Evolutionary conservation across 2,329 filamentous ascomycete genomes (phyloP).

Genomic region (Ophiostoma montium): DNA sequence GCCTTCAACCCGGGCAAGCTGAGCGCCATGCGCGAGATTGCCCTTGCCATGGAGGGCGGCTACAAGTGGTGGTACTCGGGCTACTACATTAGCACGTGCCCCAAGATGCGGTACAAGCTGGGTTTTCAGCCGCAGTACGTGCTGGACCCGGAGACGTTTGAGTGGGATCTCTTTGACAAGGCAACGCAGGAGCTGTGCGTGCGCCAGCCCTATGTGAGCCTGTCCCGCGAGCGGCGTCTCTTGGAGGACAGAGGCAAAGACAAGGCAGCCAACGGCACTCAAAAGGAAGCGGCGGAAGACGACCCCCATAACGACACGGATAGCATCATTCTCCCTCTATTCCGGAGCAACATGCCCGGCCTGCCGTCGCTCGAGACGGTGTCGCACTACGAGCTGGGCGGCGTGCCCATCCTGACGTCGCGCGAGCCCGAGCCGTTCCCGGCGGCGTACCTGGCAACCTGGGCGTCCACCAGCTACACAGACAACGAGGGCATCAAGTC

Average conservation of each 20-base stretch:
- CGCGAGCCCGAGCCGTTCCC: constrained; percentile 24
- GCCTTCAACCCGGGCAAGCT: constrained; percentile 60
- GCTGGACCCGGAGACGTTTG: constrained; percentile 51
- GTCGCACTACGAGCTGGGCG: constrained; percentile 39
- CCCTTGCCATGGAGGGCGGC: constrained; percentile 51
- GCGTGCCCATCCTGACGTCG: constrained; percentile 39
- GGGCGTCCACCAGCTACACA: constrained; percentile 38
- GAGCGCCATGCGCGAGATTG: constrained; percentile 58
- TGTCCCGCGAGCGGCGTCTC: constrained; percentile 20
- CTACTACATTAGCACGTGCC: constrained; percentile 68
- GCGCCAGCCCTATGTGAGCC: constrained; percentile 40
- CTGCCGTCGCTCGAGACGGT: constrained; percentile 43
- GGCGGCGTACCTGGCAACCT: constrained; percentile 40
- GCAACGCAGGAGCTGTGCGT: constrained; percentile 36
- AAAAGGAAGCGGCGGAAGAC: constrained; percentile 14
- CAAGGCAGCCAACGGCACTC: constrained; percentile 10
- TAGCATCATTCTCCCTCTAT: constrained; percentile 27
- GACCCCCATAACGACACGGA: constrained; percentile 3
- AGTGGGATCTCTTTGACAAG: constrained; percentile 46
- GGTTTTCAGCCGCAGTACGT: constrained; percentile 64
- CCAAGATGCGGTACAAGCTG: constrained; percentile 77
- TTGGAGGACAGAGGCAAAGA: constrained; percentile 12
- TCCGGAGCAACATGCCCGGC: constrained; percentile 53
- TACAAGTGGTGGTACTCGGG: constrained; percentile 70
- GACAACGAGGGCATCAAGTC: constrained; percentile 42